Evolutionary conservation across 2,329 filamentous ascomycete genomes (phyloP).

Genomic region (Colletotrichum shisoi): DNA sequence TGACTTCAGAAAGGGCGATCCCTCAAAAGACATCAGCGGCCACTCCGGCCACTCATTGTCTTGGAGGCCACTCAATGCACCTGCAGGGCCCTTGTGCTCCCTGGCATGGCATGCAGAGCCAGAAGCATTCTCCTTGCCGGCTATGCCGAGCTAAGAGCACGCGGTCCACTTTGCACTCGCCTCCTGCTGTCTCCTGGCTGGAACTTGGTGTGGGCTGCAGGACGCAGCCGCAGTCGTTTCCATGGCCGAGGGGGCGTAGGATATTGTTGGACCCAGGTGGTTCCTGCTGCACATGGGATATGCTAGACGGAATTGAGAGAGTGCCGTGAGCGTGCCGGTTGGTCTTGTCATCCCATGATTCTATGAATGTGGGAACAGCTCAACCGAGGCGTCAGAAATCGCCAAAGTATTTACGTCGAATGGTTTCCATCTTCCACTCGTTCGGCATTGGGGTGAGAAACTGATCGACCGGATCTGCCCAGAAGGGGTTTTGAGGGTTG

Average conservation of each 20-base stretch:
- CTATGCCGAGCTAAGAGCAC: conserved; percentile 4
- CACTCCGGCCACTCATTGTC: not conserved
- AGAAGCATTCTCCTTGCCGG: not conserved
- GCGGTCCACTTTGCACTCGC: not conserved
- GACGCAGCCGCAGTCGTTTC: not conserved
- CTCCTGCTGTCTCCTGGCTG: not conserved
- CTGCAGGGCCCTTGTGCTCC: not conserved
- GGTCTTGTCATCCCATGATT: too few relatives aligned
- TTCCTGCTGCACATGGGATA: too few relatives aligned
- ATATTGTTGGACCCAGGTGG: not conserved
- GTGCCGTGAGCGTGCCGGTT: too few relatives aligned
- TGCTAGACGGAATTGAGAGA: too few relatives aligned
- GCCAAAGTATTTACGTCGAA: too few relatives aligned
- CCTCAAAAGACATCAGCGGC: not conserved
- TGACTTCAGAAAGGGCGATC: not conserved
- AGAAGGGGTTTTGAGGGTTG: too few relatives aligned
- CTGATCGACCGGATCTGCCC: too few relatives aligned
- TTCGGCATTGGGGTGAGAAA: too few relatives aligned
- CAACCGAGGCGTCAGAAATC: too few relatives aligned
- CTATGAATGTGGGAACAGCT: too few relatives aligned
- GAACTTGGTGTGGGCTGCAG: not conserved
- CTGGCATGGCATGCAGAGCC: conserved; percentile 1
- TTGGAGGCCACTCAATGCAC: not conserved
- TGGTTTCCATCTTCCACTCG: too few relatives aligned
- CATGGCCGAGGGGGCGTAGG: not conserved